Conservation (phyloP, 805 yeast species). For the Ogataea minuta region DNA sequence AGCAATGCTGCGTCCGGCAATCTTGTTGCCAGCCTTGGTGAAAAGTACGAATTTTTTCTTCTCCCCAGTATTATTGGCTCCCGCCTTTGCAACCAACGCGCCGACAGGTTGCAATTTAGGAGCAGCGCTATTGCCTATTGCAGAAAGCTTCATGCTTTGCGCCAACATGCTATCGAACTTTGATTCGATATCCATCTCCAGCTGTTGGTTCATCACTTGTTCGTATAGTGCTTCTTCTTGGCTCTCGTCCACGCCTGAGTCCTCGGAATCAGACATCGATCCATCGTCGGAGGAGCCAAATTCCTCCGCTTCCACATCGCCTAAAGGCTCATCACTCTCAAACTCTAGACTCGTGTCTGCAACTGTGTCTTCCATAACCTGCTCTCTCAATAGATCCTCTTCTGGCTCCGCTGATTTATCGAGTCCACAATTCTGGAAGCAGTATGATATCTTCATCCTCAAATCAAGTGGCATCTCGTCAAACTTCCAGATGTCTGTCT, state of each 20-base stretch:
- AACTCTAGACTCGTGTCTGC: background rate
- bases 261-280: conserved; percentile 23
- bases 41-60: conserved; percentile 46
- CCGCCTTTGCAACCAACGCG: background rate
- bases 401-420: too few relatives aligned
- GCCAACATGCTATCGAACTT: conserved; percentile 53
- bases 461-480: conserved; percentile 16
- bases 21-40: conserved; percentile 51
- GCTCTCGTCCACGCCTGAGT: conserved; percentile 23
- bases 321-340: conserved; percentile 21
- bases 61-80: background rate
- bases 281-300: conserved; percentile 20
- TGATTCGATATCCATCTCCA: conserved; percentile 42
- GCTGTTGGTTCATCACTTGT: conserved; percentile 29
- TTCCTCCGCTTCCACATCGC: conserved; percentile 2
- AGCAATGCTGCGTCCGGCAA: conserved; percentile 41
- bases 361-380: too few relatives aligned
- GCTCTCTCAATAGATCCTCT: too few relatives aligned
- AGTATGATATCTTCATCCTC: too few relatives aligned
- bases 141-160: conserved; percentile 40
- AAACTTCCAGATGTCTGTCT: conserved; percentile 33
- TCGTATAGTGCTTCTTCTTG: conserved; percentile 27
- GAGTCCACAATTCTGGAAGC: too few relatives aligned
- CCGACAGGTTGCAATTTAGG: background rate
- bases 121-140: background rate